phyloP scores from a whole-genome alignment of 495 filamentous ascomycete genomes.

The Aspergillus biplanus region DNA sequence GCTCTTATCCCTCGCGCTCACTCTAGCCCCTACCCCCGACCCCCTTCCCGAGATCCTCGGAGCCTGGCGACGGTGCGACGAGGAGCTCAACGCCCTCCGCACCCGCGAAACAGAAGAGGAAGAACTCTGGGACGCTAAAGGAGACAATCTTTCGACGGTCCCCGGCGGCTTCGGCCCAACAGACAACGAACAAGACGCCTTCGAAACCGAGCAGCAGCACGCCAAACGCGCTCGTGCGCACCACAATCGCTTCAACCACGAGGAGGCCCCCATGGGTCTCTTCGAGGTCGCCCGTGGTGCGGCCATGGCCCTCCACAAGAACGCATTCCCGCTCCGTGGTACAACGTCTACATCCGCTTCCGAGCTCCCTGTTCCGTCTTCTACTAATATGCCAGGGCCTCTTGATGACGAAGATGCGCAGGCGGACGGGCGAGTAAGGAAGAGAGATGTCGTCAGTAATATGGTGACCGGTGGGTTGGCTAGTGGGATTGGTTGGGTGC shows the following conservation, averaged over 20 bases:
- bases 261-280: constrained; percentile 89
- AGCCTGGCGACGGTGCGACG: constrained; percentile 84
- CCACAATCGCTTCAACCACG: constrained; percentile 42
- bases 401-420: constrained; percentile 31
- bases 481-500: constrained; percentile 83
- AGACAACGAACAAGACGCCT: constrained; percentile 50
- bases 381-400: constrained; percentile 14
- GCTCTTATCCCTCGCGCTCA: constrained; percentile 81
- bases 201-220: constrained; percentile 46
- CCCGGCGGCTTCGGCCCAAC: constrained; percentile 67
- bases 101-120: constrained; percentile 75
- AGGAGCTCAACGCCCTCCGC: constrained; percentile 72
- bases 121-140: constrained; percentile 70
- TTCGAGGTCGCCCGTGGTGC: constrained; percentile 91
- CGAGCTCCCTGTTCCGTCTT: constrained; percentile 8
- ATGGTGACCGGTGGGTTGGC: constrained; percentile 75
- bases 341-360: constrained; percentile 12
- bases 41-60: constrained; percentile 84
- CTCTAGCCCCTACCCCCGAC: constrained; percentile 71
- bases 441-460: constrained; percentile 78
- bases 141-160: constrained; percentile 57
- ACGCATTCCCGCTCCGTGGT: constrained; percentile 57
- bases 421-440: constrained; percentile 60
- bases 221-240: constrained; percentile 44
- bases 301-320: constrained; percentile 70